phyloP scores from a whole-genome alignment of 495 filamentous ascomycete genomes.

The Massariosphaeria phaeospora region DNA sequence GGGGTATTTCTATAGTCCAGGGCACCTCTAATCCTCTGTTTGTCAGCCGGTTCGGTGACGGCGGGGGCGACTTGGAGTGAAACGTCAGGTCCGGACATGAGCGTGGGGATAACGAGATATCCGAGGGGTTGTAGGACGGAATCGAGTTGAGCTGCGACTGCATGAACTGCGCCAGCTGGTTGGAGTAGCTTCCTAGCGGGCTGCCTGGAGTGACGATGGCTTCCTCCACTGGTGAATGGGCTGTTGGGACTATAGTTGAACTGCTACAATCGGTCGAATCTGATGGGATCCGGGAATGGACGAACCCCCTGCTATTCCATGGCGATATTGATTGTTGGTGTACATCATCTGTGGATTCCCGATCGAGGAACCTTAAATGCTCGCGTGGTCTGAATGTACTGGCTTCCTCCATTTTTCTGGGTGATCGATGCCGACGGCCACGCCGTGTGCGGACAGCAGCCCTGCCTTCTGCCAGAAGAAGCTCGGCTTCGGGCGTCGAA shows the following conservation, averaged over 20 bases:
- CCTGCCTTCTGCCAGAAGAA: conserved; percentile 23
- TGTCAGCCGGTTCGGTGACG: conserved; percentile 5
- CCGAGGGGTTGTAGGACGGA: conserved; percentile 6
- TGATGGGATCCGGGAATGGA: conserved; percentile 10
- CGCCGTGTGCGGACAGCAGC: conserved; percentile 21
- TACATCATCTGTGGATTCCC: not conserved
- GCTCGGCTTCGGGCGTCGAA: conserved; percentile 19
- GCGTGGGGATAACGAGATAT: conserved; percentile 1
- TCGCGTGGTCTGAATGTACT: conserved; percentile 11
- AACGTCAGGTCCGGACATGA: conserved; percentile 21
- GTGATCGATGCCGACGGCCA: conserved; percentile 1
- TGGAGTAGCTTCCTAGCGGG: conserved; percentile 17
- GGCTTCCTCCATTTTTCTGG: not conserved
- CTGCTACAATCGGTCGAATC: conserved; percentile 13
- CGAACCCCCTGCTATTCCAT: not conserved
- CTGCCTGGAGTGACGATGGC: not conserved
- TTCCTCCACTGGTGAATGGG: not conserved
- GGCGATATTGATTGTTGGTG: not conserved
- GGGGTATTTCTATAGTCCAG: conserved; percentile 16
- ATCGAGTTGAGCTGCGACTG: conserved; percentile 20
- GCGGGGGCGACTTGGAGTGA: conserved; percentile 8
- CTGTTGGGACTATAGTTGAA: conserved; percentile 8
- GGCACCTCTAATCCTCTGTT: not conserved
- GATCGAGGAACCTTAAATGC: conserved; percentile 18
- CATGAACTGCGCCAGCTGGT: conserved; percentile 25